Percentiles rank a stretch among this genome's conserved stretches.
Evolutionary conservation across 2,329 filamentous ascomycete species (phyloP).

Genomic region (Monilinia fructicola): DNA sequence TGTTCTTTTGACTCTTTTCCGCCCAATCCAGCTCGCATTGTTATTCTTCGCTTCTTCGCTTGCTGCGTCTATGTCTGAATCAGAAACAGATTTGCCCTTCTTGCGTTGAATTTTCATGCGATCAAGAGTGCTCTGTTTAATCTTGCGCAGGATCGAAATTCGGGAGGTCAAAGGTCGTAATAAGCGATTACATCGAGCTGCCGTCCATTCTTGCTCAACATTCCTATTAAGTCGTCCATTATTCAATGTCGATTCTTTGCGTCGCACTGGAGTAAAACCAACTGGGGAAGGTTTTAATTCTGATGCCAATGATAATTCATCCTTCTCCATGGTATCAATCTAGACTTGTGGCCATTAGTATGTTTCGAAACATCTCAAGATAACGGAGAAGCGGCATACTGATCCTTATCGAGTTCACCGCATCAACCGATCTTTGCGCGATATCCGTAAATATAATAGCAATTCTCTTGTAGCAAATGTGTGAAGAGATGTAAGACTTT

Average conservation of each 20-base stretch:
- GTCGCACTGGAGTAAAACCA: conserved; percentile 38
- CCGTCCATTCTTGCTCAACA: conserved; percentile 42
- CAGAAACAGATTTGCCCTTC: conserved; percentile 10
- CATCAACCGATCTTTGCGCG: conserved; percentile 4
- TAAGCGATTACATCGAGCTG: conserved; percentile 47
- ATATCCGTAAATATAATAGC: neutral
- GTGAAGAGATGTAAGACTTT: conserved; percentile 14
- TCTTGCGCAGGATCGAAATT: conserved; percentile 45
- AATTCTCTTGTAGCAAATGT: conserved; percentile 23
- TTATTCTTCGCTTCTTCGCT: neutral
- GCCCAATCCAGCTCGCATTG: conserved; percentile 13
- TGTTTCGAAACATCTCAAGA: neutral
- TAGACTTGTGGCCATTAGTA: neutral
- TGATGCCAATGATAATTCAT: neutral
- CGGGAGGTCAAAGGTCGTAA: conserved; percentile 47
- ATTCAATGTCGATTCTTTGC: conserved; percentile 33
- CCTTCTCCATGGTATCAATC: conserved; percentile 23
- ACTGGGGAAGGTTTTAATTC: conserved; percentile 17
- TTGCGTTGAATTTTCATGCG: conserved; percentile 4
- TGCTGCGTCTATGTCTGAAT: neutral
- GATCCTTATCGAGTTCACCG: neutral
- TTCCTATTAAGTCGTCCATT: conserved; percentile 28
- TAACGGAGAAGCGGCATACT: conserved; percentile 4
- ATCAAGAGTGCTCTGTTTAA: conserved; percentile 29
- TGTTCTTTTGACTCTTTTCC: conserved; percentile 37